phyloP scores from a whole-genome alignment of 768 basidiomycete genomes.

The Rhodotorula paludigena region DNA sequence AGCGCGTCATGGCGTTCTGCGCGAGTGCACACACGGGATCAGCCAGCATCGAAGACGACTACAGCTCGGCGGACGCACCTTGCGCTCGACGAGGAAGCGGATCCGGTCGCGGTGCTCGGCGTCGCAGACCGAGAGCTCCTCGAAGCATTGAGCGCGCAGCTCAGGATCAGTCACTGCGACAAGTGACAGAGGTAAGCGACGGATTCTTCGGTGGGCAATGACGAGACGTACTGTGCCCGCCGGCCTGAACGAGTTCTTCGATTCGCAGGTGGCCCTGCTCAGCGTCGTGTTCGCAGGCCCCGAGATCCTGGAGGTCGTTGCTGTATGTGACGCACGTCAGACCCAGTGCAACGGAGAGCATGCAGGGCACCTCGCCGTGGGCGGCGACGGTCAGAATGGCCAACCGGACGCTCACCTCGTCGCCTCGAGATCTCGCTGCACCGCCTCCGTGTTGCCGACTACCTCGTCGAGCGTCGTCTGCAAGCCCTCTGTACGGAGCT shows the following conservation, averaged over 20 bases:
- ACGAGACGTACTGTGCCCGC: slow-evolving; percentile 4
- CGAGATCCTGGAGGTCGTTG: slow-evolving; percentile 39
- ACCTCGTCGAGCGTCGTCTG: slow-evolving; percentile 33
- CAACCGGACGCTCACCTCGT: slow-evolving; percentile 27
- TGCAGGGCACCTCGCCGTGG: too few species aligned
- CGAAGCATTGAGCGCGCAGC: slow-evolving; percentile 28
- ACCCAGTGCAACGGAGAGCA: not conserved
- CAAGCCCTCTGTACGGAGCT: slow-evolving; percentile 10
- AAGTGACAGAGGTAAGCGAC: too few species aligned
- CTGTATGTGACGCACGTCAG: not conserved
- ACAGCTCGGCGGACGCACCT: slow-evolving; percentile 19
- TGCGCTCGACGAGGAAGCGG: slow-evolving; percentile 41
- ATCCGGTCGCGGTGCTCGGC: slow-evolving; percentile 40
- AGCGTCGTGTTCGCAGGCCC: slow-evolving; percentile 41
- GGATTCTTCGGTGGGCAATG: not conserved
- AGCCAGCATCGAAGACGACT: not conserved
- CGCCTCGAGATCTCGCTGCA: slow-evolving; percentile 35
- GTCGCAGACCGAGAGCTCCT: slow-evolving; percentile 34
- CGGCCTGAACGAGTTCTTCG: slow-evolving; percentile 32
- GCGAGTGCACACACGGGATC: not conserved
- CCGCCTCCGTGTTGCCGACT: slow-evolving; percentile 16
- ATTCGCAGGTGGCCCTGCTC: slow-evolving; percentile 26
- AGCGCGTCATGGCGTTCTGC: slow-evolving; percentile 49
- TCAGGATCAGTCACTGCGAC: slow-evolving; percentile 24
- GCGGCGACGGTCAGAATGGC: too few species aligned